Evolutionary conservation across 179 eudicot species (phyloP).

Genomic region (Vitellaria paradoxa): DNA sequence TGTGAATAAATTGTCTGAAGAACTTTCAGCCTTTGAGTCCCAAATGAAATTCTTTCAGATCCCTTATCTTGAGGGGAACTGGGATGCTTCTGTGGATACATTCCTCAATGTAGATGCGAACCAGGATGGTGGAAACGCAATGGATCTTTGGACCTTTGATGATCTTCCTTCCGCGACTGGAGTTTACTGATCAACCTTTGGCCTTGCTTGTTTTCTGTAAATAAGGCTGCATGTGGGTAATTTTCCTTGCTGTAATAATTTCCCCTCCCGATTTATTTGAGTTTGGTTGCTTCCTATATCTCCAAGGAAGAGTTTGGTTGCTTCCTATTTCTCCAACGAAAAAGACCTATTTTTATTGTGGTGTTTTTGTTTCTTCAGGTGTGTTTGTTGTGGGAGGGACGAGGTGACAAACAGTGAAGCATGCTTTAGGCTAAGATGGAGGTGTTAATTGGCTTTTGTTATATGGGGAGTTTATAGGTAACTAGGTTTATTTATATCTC

Average conservation of each 20-base stretch:
- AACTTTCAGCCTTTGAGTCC: constrained; percentile 64
- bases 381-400: constrained; percentile 13
- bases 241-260: not conserved
- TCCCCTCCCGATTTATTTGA: not conserved
- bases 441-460: constrained; percentile 18
- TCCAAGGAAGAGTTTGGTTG: not conserved
- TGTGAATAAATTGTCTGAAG: constrained; percentile 35
- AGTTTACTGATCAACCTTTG: constrained; percentile 33
- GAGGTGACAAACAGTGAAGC: constrained; percentile 9
- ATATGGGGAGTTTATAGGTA: constrained; percentile 11
- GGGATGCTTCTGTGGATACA: constrained; percentile 62
- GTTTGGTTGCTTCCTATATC: not conserved
- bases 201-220: constrained; percentile 35
- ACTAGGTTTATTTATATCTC: not conserved
- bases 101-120: constrained; percentile 53
- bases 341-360: not conserved
- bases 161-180: constrained; percentile 51
- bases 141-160: constrained; percentile 71
- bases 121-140: constrained; percentile 41
- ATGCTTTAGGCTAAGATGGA: constrained; percentile 16
- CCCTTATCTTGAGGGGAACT: constrained; percentile 61
- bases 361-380: constrained; percentile 20
- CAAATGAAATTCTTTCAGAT: constrained; percentile 57
- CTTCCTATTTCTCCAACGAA: not conserved
- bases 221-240: constrained; percentile 50